Evolutionary conservation across 192 early-diverging fungal genomes (phyloP), one percentile per base, ranked within the genome.

Genomic region (Mortierella hygrophila): DNA sequence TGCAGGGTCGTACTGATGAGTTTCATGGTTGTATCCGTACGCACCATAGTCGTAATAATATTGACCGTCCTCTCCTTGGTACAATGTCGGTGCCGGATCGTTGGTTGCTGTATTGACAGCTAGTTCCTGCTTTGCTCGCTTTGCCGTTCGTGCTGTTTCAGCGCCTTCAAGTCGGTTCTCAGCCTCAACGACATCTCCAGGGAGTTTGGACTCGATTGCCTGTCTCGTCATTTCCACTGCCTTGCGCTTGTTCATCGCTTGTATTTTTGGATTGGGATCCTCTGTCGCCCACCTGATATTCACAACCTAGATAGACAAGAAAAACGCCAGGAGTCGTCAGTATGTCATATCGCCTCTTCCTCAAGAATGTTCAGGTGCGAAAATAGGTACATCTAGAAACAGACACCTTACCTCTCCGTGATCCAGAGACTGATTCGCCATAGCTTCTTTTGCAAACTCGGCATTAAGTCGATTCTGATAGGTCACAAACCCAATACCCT

Each of bases 361-460:
- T 15, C 0, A 1, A 46, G 3, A 47, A 35, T 35, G 1, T 13
- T 1, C 26, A 26, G 9, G n/a, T 21, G 74, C 18, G 35, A 37
- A 52, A 80, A 57, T 32, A 26, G 13, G 47, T 49, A 70, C n/a
- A 68, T 4, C 40, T 0, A 21, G 9, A 26, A 5, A 21, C 40
- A 4, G 44, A 20, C 1, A 15, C 10, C 23, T 68, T 75, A 96
- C 93, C 82, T 97, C 97, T 60, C 93, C 92, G 60, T 90, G 87
- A 81, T 97, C 96, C 38, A 97, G 78, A 32, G 93, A 91, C 68
- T 97, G 97, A 52, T 93, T 91, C 69, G 90, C 90, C 97, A 97
- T 97, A 10, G 97, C 97, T 81, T 97, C 97, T 75, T 94, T 95
- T 15, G 96, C 97, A 91, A 97, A 97, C 89, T 97, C 96, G 32